Evolutionary conservation across 2,329 filamentous ascomycete species (phyloP), one percentile per base, ranked within the genome.

Genomic region (Fusarium sp.): DNA sequence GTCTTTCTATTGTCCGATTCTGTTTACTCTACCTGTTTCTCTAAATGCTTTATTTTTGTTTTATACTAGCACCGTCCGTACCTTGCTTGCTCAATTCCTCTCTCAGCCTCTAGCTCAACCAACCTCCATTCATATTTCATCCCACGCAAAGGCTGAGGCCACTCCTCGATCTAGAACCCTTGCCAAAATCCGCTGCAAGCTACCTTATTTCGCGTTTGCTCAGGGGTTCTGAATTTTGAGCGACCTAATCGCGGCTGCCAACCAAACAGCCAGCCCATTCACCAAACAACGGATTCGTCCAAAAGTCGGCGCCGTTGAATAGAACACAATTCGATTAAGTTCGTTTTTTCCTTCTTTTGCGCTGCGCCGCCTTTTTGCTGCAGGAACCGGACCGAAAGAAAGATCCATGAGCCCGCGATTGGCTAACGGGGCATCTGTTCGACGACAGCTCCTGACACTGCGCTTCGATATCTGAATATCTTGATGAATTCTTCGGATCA

Each of bases 121-220:
- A 49, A 45, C 54, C 41, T 47, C 53, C 33, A 44, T 53, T 50
- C 47, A 65, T 65, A 50, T 56, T 46, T 15, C 57, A 63, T 67
- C 65, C 66, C 69, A 51, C 49, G 55, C 37, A 74, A 74, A 74
- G 72, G 72, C 72, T 74, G 71, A 69, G 67, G 72, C 72, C 70
- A 70, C 70, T 71, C 72, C 69, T 70, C 72, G 72, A 74, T 72
- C 70, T 73, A 73, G 72, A 74, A 73, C 69, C 72, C 72, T 74
- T 65, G 65, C 68, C 65, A 71, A 65, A 70, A 57, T 56, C 68
- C 62, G 65, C 67, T 46, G 41, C 46, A 65, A 67, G 64, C 69
- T 51, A 51, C 47, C 47, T 51, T 71, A 70, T 70, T 69, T 74
- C 67, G 71, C 74, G 73, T 76, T 74, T 75, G 63, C 71, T 76